phyloP scores from a whole-genome alignment of 116 monocot genomes.

The Thalassia testudinum region DNA sequence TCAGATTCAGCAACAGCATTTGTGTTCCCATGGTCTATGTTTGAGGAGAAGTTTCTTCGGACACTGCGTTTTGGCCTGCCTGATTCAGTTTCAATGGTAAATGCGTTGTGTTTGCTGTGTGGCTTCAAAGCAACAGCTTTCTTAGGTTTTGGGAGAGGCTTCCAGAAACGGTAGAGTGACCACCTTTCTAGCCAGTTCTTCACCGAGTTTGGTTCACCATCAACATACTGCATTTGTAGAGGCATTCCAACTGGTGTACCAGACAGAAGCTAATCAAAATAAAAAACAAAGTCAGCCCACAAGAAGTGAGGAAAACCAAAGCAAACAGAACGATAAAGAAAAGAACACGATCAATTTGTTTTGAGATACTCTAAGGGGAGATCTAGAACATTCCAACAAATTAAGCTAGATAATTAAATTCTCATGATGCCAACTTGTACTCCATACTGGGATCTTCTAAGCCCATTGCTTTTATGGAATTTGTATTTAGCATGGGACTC shows the following conservation, averaged over 20 bases:
- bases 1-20: constrained; percentile 26
- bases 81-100: constrained; percentile 57
- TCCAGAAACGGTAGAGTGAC: constrained; percentile 49
- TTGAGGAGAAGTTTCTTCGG: constrained; percentile 47
- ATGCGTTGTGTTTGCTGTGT: constrained; percentile 17
- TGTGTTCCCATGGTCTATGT: constrained; percentile 13
- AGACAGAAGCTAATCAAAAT: constrained; percentile 45
- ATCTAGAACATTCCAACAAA: no score
- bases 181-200: constrained; percentile 72
- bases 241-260: constrained; percentile 24
- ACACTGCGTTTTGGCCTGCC: constrained; percentile 47
- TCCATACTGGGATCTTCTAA: no score
- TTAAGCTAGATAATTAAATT: no score
- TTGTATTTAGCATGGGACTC: no score
- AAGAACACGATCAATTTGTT: no score
- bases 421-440: no score
- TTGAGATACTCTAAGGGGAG: no score
- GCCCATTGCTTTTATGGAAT: no score
- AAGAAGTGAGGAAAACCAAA: not conserved
- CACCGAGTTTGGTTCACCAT: constrained; percentile 50
- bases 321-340: no score
- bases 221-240: constrained; percentile 37
- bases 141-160: constrained; percentile 27
- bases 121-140: constrained; percentile 31
- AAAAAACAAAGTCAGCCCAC: not conserved